Conservation (phyloP, 768 basidiomycete genomes). For the Suillus decipiens region DNA sequence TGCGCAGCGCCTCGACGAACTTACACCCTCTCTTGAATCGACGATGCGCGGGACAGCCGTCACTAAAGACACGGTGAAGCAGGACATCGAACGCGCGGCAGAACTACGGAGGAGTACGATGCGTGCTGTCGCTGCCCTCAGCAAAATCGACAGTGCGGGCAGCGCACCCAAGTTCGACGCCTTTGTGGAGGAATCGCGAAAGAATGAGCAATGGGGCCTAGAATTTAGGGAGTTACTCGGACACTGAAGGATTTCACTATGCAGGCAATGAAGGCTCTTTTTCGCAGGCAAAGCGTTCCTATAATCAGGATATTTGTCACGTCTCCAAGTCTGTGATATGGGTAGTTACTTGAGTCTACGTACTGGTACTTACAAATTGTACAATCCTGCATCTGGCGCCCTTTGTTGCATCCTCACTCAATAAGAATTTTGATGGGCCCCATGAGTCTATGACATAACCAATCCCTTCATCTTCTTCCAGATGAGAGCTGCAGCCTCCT, state of each 20-base stretch:
- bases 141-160: slow-evolving; percentile 64
- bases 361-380: neutral
- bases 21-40: slow-evolving; percentile 80
- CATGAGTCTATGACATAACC: neutral
- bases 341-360: neutral
- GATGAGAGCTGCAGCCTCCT: slow-evolving; percentile 27
- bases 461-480: slow-evolving; percentile 35
- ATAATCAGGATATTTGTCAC: neutral
- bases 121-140: slow-evolving; percentile 83
- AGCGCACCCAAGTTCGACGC: slow-evolving; percentile 74
- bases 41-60: slow-evolving; percentile 88
- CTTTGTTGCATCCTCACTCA: neutral
- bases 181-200: slow-evolving; percentile 75
- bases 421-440: neutral
- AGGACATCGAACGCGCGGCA: slow-evolving; percentile 82
- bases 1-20: slow-evolving; percentile 77
- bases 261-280: neutral
- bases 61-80: slow-evolving; percentile 96
- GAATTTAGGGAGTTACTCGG: slow-evolving; percentile 53
- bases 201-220: slow-evolving; percentile 60
- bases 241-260: slow-evolving; percentile 18
- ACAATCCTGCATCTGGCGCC: neutral
- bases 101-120: slow-evolving; percentile 92
- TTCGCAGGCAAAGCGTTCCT: neutral
- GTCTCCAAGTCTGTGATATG: neutral